Conservation (phyloP, 139 green algal species). For the Micractinium sp. region DNA sequence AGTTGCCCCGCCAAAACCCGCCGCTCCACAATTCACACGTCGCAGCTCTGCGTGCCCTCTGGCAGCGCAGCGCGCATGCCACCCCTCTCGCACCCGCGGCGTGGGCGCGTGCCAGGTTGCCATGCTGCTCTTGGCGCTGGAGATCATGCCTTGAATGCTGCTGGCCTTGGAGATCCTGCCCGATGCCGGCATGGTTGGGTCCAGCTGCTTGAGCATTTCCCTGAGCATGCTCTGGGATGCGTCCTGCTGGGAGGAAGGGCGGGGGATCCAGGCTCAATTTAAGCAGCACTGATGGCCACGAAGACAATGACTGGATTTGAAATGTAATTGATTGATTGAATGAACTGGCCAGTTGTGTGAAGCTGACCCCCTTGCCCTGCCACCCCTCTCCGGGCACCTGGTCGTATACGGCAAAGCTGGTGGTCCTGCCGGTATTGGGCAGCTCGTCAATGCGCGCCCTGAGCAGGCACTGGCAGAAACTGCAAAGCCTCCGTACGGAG, state of each 20-base stretch:
- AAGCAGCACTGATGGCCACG: too few relatives aligned
- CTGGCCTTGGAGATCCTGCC: not conserved
- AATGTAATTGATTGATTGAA: not conserved
- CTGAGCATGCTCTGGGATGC: too few relatives aligned
- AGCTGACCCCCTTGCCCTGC: too few relatives aligned
- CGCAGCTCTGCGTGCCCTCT: not conserved
- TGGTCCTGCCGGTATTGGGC: not conserved
- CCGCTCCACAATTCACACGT: not conserved
- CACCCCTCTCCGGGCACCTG: not conserved
- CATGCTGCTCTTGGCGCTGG: slow-evolving; percentile 36
- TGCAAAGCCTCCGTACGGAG: not conserved
- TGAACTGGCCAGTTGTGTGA: too few relatives aligned
- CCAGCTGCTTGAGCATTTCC: slow-evolving; percentile 15
- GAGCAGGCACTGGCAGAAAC: slow-evolving; percentile 28
- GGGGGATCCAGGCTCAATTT: too few relatives aligned
- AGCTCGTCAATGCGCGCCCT: slow-evolving; percentile 8
- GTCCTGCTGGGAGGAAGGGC: too few relatives aligned
- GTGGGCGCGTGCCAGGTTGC: slow-evolving; percentile 20
- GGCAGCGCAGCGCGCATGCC: not conserved
- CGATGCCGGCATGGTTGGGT: not conserved
- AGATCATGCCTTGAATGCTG: slow-evolving; percentile 7
- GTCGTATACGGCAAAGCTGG: not conserved
- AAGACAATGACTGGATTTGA: not conserved
- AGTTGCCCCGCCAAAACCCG: not conserved
- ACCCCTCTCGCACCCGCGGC: not conserved